A percentile compares a stretch with the other conserved stretches of the same genome.
Conservation (phyloP, 208 protist genomes). For the Polymyxa betae region DNA sequence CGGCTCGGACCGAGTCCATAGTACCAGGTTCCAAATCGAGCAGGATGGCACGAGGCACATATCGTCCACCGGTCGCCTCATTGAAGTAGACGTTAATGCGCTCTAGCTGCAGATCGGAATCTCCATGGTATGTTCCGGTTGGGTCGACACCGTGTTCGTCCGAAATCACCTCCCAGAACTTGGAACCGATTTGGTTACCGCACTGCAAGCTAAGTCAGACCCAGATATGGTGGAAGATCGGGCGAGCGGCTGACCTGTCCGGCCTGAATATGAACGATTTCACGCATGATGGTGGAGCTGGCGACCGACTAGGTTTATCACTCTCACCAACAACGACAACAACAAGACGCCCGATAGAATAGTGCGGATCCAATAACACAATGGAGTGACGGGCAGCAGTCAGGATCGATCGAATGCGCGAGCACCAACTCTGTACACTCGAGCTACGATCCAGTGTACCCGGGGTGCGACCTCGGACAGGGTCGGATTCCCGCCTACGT, state of each 20-base stretch:
- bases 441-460: too few species aligned
- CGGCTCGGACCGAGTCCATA: constrained; percentile 93
- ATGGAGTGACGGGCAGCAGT: too few species aligned
- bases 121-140: constrained; percentile 87
- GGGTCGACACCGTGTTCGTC: constrained; percentile 84
- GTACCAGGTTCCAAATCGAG: constrained; percentile 89
- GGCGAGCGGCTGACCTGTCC: constrained; percentile 80
- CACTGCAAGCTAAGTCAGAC: constrained; percentile 37
- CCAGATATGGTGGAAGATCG: not conserved
- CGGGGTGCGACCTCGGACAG: too few species aligned
- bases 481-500: too few species aligned
- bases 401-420: too few species aligned
- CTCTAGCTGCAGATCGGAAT: constrained; percentile 94
- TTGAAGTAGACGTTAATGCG: constrained; percentile 98
- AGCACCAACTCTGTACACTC: too few species aligned
- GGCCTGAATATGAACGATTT: constrained; percentile 91
- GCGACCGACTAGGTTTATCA: too few species aligned
- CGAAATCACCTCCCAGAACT: constrained; percentile 79
- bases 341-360: too few species aligned
- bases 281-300: constrained; percentile 85
- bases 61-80: constrained; percentile 86
- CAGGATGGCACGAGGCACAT: constrained; percentile 85
- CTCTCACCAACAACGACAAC: too few species aligned
- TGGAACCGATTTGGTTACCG: constrained; percentile 66
- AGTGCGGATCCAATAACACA: too few species aligned